Percentiles rank a stretch among this genome's conserved stretches.
phyloP scores from a whole-genome alignment of 345 rosid species.

The Syzygium grande region DNA sequence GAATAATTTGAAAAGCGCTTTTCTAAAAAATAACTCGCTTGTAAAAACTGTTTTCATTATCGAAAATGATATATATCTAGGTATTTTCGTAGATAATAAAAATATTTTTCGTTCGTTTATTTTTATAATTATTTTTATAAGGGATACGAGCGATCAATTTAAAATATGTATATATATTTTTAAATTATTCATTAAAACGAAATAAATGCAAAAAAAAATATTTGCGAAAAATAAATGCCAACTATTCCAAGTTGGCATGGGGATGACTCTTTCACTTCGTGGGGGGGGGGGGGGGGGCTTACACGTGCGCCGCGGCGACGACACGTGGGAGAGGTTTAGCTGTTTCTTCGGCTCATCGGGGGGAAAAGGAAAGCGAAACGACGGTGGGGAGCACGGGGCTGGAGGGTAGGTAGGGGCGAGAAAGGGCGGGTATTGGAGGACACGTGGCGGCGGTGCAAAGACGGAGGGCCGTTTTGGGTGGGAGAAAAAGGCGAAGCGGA shows the following conservation, averaged over 20 bases:
- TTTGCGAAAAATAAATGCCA: too few relatives aligned
- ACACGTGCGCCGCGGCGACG: not conserved
- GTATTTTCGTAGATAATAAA: not conserved
- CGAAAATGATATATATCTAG: not conserved
- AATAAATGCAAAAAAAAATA: too few relatives aligned
- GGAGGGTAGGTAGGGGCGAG: fast-evolving
- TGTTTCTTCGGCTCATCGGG: not conserved
- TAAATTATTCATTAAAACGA: too few relatives aligned
- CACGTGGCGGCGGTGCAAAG: not conserved
- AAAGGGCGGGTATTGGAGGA: not conserved
- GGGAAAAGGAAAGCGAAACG: not conserved
- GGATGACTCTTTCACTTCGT: not conserved
- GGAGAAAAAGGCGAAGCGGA: not conserved
- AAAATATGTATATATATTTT: too few relatives aligned
- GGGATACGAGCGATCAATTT: too few relatives aligned
- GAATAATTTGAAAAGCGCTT: fast-evolving
- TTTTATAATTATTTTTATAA: too few relatives aligned
- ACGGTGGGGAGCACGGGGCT: not conserved
- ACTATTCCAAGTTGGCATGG: too few relatives aligned
- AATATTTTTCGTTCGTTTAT: not conserved
- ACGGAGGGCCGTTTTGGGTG: not conserved
- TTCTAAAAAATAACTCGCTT: not conserved
- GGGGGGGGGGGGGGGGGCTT: not conserved
- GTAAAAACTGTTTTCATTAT: fast-evolving
- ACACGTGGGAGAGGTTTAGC: not conserved